Conservation (phyloP, 805 yeast genomes). For the Blastobotrys americana region DNA sequence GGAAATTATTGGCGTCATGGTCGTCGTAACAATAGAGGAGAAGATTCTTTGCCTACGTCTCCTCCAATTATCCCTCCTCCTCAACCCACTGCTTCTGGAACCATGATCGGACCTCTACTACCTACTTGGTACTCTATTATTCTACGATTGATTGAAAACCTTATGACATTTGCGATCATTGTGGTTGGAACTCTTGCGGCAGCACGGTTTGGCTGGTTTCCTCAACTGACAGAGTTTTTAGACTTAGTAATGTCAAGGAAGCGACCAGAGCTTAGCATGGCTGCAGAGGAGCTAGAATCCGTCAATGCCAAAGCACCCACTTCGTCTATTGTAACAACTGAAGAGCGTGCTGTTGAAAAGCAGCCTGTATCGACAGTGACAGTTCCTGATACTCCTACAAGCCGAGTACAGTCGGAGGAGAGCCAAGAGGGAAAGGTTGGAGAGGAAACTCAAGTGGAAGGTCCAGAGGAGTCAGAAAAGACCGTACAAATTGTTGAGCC, state of each 20-base stretch:
- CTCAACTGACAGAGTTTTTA: constrained; percentile 20
- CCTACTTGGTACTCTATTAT: constrained; percentile 18
- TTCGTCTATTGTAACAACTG: too few species aligned
- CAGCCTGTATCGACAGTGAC: neutral
- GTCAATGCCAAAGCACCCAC: neutral
- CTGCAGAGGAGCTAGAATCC: neutral
- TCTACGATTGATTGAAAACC: constrained; percentile 33
- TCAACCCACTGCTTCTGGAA: constrained; percentile 6
- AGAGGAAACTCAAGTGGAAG: neutral
- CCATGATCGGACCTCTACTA: neutral
- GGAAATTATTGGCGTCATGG: neutral
- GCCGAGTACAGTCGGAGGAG: neutral
- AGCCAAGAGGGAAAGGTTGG: neutral
- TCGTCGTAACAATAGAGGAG: neutral
- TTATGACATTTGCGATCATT: constrained; percentile 33
- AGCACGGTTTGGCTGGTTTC: constrained; percentile 21
- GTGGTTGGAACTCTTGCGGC: constrained; percentile 21
- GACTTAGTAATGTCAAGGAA: constrained; percentile 12
- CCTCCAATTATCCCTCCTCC: constrained; percentile 8
- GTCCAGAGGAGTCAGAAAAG: constrained; percentile 2
- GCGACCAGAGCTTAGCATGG: neutral
- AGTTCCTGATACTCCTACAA: neutral
- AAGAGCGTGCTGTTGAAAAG: neutral
- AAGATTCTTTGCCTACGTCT: neutral
- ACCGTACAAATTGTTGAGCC: neutral